Base-by-base conservation (phyloP, 306 rosid genomes). In the Echinosophora koreensis region DNA sequence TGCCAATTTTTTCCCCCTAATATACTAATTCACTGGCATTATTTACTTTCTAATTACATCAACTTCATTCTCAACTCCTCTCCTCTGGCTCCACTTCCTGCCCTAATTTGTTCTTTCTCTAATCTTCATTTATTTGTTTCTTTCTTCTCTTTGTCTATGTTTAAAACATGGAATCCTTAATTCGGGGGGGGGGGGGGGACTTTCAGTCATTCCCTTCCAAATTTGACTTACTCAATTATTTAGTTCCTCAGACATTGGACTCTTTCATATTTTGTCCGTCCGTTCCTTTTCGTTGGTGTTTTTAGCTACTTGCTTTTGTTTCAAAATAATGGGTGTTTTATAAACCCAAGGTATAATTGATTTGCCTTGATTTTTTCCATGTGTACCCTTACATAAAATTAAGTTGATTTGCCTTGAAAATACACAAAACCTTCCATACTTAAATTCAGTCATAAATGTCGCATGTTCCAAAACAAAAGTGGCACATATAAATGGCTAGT, bases 21-120 rank as follows among this genome's bases (percentile, higher is more conserved):
- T 30, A 8, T 56, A 39, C 65, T 41, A 64, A 52, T 17, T 64
- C 75, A 42, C 14, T n/a, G 17, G 17, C 41, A 55, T 46, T 39
- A 35, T 54, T 71, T 54, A 69, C 14, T 56, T 41, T 65, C 62
- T 64, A 64, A 49, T 68, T 69, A 74, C 38, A 17, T 18, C 34
- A 32, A 66, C 17, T 49, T 80, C 41, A 74, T 62, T 58, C 41
- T 57, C 55, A 12, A 37, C 54, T 44, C 32, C 3, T 52, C 52
- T 8, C 32, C 3, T 52, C 61, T 8, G 3, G 47, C 47, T 15
- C 22, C 42, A 37, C 14, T 54, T 13, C 18, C 22, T 46, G 14
- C 15, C 38, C 30, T 47, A 30, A 28, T 56, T 32, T 44, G 56
- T 59, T 51, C 44, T 55, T 64, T 55, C 42, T 42, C 50, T 37